Conservation (phyloP, 306 rosid species). For the Lupinus albus region DNA sequence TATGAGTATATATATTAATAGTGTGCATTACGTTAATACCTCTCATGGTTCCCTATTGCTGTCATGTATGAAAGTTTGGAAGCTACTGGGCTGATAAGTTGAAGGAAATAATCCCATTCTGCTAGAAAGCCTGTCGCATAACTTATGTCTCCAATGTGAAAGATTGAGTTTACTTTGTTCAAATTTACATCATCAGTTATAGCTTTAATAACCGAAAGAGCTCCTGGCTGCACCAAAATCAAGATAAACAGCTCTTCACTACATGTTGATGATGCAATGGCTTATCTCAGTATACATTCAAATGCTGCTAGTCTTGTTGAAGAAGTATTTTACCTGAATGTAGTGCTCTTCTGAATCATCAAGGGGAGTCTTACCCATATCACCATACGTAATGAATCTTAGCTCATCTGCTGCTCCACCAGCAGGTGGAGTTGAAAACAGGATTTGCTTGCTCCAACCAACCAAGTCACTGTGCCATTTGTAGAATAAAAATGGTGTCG, state of each 20-base stretch:
- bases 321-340: constrained; percentile 67
- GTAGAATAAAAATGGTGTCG: neutral
- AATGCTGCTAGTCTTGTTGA: neutral
- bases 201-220: constrained; percentile 70
- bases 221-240: constrained; percentile 68
- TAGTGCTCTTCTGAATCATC: constrained; percentile 78
- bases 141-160: constrained; percentile 97
- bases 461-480: constrained; percentile 54
- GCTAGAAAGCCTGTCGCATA: constrained; percentile 86
- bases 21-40: constrained; percentile 47
- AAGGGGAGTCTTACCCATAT: constrained; percentile 92
- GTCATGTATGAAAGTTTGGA: constrained; percentile 84
- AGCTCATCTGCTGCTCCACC: constrained; percentile 71
- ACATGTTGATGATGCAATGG: neutral
- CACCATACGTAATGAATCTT: constrained; percentile 72
- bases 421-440: constrained; percentile 74
- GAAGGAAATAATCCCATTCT: constrained; percentile 87
- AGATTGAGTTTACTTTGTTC: constrained; percentile 56
- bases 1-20: neutral
- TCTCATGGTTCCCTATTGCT: constrained; percentile 90
- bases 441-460: constrained; percentile 74
- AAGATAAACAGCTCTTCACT: constrained; percentile 19
- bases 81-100: constrained; percentile 65
- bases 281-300: constrained; percentile 5
- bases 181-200: constrained; percentile 53